Conservation (phyloP, 768 basidiomycete species). For the Phallus indusiatus region DNA sequence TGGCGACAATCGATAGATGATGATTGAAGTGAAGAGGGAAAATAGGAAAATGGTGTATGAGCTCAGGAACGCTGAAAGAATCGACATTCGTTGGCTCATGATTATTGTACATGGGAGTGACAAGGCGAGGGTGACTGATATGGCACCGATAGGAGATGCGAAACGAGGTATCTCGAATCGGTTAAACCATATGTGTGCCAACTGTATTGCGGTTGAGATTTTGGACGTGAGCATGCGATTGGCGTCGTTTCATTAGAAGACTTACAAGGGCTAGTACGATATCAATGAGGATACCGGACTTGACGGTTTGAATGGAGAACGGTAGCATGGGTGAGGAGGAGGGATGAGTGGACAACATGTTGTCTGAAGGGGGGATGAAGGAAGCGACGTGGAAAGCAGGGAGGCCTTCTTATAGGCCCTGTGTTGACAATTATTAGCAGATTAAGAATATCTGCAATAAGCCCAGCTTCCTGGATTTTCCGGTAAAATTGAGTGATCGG, state of each 20-base stretch:
- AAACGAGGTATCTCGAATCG: neutral
- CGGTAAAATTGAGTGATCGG: too few species aligned
- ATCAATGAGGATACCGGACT: neutral
- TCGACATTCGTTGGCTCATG: neutral
- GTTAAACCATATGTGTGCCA: neutral
- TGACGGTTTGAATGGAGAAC: neutral
- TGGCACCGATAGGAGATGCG: neutral
- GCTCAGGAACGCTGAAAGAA: neutral
- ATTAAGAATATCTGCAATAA: too few species aligned
- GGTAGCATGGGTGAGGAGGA: neutral
- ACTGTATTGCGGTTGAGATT: neutral
- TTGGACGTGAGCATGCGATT: neutral
- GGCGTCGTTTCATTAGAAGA: neutral
- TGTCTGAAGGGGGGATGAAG: neutral
- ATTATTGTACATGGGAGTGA: neutral
- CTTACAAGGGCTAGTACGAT: neutral
- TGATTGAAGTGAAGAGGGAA: conserved; percentile 10
- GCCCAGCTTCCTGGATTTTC: too few species aligned
- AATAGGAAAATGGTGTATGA: conserved; percentile 20
- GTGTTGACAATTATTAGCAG: too few species aligned
- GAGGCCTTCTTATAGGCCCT: too few species aligned
- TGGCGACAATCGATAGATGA: conserved; percentile 39
- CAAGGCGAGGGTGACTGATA: neutral
- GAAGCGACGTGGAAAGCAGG: neutral
- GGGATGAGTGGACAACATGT: neutral